phyloP scores from a whole-genome alignment of 805 yeast species.

The Kregervanrija pseudodelftensis region DNA sequence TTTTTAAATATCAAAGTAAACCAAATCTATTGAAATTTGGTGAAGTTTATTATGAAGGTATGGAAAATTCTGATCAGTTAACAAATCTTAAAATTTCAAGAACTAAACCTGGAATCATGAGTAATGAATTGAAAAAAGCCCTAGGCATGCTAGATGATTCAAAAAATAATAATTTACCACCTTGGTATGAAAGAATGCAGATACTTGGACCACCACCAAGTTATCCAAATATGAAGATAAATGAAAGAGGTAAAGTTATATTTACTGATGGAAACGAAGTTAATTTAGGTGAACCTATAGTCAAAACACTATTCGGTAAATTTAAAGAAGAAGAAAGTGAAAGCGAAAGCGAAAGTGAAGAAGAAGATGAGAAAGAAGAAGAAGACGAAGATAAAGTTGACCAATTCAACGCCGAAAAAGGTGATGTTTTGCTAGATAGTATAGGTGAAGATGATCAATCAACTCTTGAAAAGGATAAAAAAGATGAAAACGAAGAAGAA shows the following conservation, averaged over 20 bases:
- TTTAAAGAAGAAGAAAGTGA: constrained; percentile 26
- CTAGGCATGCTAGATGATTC: constrained; percentile 50
- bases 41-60: constrained; percentile 71
- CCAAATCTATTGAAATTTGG: constrained; percentile 69
- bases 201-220: constrained; percentile 78
- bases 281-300: constrained; percentile 3
- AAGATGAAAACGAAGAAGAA: constrained; percentile 5
- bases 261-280: constrained; percentile 16
- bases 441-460: constrained; percentile 17
- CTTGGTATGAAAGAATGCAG: constrained; percentile 72
- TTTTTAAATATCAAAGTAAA: constrained; percentile 71
- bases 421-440: constrained; percentile 24
- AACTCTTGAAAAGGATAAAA: constrained; percentile 3
- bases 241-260: constrained; percentile 27
- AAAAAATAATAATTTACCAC: constrained; percentile 42
- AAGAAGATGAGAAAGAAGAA: constrained; percentile 24
- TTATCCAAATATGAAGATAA: constrained; percentile 56
- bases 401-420: constrained; percentile 25
- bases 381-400: constrained; percentile 15
- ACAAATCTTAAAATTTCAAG: constrained; percentile 29
- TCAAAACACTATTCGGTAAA: constrained; percentile 26
- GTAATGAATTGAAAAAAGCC: constrained; percentile 57
- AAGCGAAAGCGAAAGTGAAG: constrained; percentile 30
- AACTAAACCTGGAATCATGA: constrained; percentile 58
- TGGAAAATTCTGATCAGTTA: constrained; percentile 30